Percentiles rank a stretch among this genome's conserved stretches.
Conservation (phyloP, 2,329 filamentous ascomycete genomes). For the Polytolypa hystricis region DNA sequence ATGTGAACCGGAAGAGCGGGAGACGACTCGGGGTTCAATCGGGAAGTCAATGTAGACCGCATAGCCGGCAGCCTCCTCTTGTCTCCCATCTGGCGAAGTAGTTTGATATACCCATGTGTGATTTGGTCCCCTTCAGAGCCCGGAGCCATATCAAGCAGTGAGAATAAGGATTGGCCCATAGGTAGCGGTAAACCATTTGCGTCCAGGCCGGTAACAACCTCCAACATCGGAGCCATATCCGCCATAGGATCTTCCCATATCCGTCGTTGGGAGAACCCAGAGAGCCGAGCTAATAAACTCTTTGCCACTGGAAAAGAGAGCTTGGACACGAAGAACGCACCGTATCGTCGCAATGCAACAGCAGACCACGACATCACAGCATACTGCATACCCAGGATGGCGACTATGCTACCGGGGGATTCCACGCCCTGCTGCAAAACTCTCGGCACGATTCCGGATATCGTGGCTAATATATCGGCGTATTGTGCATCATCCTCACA, state of each 20-base stretch:
- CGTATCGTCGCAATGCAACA: constrained; percentile 20
- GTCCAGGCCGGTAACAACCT: constrained; percentile 6
- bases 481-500: too few species aligned
- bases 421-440: constrained; percentile 15
- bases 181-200: background rate
- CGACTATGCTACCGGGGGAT: constrained; percentile 15
- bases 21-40: background rate
- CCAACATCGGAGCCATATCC: constrained; percentile 6
- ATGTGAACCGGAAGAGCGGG: constrained; percentile 8
- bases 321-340: too few species aligned
- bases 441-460: background rate
- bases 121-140: constrained; percentile 3
- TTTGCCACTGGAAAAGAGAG: too few species aligned
- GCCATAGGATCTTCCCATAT: constrained; percentile 6
- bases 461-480: background rate
- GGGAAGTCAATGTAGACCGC: constrained; percentile 16
- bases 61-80: constrained; percentile 12
- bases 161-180: constrained; percentile 4
- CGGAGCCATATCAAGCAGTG: constrained; percentile 1
- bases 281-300: too few species aligned
- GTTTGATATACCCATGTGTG: constrained; percentile 5
- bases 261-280: too few species aligned
- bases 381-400: constrained; percentile 19
- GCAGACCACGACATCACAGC: constrained; percentile 21
- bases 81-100: constrained; percentile 16